These are phyloP conservation scores for Theileria orientalis DNA, from an alignment of 169 alveolate genomes.

Conservation along the genomic window DNA sequence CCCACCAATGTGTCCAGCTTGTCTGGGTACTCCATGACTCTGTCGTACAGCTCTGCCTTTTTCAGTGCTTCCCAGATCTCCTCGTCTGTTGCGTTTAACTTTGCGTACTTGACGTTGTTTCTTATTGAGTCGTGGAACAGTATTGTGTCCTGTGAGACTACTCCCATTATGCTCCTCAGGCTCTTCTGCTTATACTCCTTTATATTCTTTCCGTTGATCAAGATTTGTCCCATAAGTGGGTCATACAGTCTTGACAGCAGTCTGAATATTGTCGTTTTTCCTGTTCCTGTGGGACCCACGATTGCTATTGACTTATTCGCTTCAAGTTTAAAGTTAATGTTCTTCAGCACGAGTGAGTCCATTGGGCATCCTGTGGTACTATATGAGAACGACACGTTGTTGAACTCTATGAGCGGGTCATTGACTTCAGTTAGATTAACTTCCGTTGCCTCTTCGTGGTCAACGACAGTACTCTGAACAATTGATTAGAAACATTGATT, in stretches of 20 bases:
- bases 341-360: conserved; percentile 2
- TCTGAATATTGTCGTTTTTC: conserved; percentile 73
- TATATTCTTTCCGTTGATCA: conserved; percentile 62
- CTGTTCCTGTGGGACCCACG: conserved; percentile 78
- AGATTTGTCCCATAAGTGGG: conserved; percentile 62
- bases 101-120: conserved; percentile 89
- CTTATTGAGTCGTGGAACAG: conserved; percentile 86
- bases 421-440: not conserved
- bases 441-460: not conserved
- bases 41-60: conserved; percentile 84
- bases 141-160: conserved; percentile 88
- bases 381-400: conserved; percentile 40
- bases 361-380: not conserved
- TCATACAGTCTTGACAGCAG: conserved; percentile 75
- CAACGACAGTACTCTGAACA: conserved; percentile 4
- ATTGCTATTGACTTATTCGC: conserved; percentile 69
- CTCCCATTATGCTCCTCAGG: conserved; percentile 66
- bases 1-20: conserved; percentile 92
- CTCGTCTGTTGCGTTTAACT: conserved; percentile 78
- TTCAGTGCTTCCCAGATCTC: conserved; percentile 80
- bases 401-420: conserved; percentile 48
- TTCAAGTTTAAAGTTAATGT: conserved; percentile 46
- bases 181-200: conserved; percentile 61
- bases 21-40: conserved; percentile 81
- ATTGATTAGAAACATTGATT: not conserved